phyloP scores from a whole-genome alignment of 805 yeast species.

The Candida yuanshanica region DNA sequence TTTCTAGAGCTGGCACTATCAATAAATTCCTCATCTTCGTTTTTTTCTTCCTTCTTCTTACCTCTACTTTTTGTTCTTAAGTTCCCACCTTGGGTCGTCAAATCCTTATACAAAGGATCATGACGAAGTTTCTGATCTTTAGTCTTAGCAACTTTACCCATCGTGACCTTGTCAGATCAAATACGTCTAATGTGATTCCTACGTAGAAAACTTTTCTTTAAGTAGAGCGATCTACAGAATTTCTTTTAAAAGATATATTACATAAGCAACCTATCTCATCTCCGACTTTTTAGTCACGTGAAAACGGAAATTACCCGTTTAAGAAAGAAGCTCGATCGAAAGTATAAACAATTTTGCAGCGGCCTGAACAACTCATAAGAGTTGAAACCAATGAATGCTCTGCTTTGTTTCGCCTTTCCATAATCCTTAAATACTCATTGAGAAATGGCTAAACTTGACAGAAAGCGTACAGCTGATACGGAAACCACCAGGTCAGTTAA shows the following conservation, averaged over 20 bases:
- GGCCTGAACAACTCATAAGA: no score
- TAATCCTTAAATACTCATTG: no score
- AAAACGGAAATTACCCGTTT: constrained; percentile 7
- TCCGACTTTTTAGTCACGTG: not conserved
- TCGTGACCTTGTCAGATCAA: constrained; percentile 19
- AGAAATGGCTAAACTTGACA: constrained; percentile 23
- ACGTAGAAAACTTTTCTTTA: not conserved
- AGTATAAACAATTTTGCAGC: not conserved
- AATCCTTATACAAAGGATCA: constrained; percentile 73
- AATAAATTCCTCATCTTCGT: constrained; percentile 54
- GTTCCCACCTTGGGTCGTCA: constrained; percentile 69
- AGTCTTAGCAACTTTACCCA: constrained; percentile 62
- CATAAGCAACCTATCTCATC: not conserved
- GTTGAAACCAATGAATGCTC: no score
- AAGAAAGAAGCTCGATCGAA: not conserved
- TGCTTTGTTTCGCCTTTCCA: no score
- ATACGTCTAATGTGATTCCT: not conserved
- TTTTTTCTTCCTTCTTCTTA: constrained; percentile 34
- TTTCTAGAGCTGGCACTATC: constrained; percentile 81
- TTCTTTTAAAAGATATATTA: not conserved
- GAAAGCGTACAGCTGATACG: constrained; percentile 21
- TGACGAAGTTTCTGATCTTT: constrained; percentile 59
- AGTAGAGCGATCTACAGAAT: no score
- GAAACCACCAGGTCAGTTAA: constrained; percentile 13
- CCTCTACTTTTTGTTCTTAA: constrained; percentile 41